These are phyloP conservation scores for Atalantia buxifolia DNA, from an alignment of 345 rosid genomes.

Conservation along the genomic window DNA sequence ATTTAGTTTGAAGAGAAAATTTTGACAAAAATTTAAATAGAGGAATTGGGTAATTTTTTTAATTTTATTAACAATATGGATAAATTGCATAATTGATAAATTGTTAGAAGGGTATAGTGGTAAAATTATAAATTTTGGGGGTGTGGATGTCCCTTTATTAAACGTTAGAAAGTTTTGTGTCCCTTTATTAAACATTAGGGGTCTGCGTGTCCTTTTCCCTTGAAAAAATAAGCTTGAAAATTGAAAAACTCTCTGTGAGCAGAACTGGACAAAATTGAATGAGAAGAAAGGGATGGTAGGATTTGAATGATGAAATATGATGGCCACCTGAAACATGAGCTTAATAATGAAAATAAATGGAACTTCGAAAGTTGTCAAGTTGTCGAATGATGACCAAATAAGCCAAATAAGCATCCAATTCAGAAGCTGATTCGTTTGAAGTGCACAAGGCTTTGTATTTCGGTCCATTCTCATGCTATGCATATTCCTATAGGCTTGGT, in stretches of 20 bases:
- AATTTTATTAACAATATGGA: too few species aligned
- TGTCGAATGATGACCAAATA: background rate
- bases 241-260: background rate
- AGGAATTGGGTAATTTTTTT: too few species aligned
- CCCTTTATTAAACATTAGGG: too few species aligned
- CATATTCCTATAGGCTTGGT: background rate
- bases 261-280: background rate
- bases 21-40: too few species aligned
- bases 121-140: too few species aligned
- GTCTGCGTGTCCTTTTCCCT: too few species aligned
- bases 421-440: background rate
- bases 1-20: too few species aligned
- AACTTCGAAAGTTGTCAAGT: background rate
- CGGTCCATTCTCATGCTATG: background rate
- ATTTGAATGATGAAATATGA: background rate
- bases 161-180: too few species aligned
- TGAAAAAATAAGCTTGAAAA: too few species aligned
- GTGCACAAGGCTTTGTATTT: background rate
- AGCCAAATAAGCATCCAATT: background rate
- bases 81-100: too few species aligned
- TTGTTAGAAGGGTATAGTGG: too few species aligned
- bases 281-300: background rate
- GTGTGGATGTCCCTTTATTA: too few species aligned
- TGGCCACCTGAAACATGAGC: background rate
- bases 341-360: background rate